These are phyloP conservation scores for Trichocladium uniseriatum DNA, from an alignment of 495 filamentous ascomycete genomes.

Conservation along the genomic window DNA sequence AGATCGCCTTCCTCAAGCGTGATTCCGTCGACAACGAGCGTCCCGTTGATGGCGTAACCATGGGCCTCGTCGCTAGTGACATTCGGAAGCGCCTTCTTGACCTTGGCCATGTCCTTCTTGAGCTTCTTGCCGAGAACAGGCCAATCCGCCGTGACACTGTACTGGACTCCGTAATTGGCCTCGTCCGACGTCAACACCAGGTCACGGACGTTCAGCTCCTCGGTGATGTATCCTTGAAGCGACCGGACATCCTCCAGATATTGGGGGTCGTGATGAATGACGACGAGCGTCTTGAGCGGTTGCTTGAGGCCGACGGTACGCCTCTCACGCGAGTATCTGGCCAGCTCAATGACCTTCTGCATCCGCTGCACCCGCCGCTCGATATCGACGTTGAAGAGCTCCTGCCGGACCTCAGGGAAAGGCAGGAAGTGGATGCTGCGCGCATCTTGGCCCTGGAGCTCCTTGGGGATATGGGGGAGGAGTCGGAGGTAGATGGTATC, in stretches of 20 bases:
- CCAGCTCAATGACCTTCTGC: slow-evolving; percentile 92
- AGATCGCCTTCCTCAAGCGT: slow-evolving; percentile 71
- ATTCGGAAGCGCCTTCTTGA: slow-evolving; percentile 79
- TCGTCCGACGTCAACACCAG: slow-evolving; percentile 83
- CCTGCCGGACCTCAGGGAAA: slow-evolving; percentile 79
- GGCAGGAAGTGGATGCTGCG: slow-evolving; percentile 87
- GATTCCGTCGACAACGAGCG: slow-evolving; percentile 76
- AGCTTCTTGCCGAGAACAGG: slow-evolving; percentile 91
- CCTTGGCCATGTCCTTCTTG: slow-evolving; percentile 81
- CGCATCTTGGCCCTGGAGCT: slow-evolving; percentile 60
- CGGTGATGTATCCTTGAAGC: slow-evolving; percentile 72
- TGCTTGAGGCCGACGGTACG: slow-evolving; percentile 79
- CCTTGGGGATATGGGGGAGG: slow-evolving; percentile 47
- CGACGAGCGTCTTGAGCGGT: slow-evolving; percentile 78
- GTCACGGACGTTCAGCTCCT: slow-evolving; percentile 84
- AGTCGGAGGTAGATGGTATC: slow-evolving; percentile 88
- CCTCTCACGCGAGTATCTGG: slow-evolving; percentile 75
- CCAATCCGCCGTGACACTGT: slow-evolving; percentile 84
- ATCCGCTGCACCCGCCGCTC: slow-evolving; percentile 82
- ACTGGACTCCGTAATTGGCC: slow-evolving; percentile 81
- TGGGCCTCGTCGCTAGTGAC: slow-evolving; percentile 73
- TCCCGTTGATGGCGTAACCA: slow-evolving; percentile 56
- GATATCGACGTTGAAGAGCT: slow-evolving; percentile 78
- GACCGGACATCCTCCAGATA: slow-evolving; percentile 83
- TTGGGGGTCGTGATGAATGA: slow-evolving; percentile 77